phyloP scores from a whole-genome alignment of 345 rosid species.

The Melastoma malabathricum region DNA sequence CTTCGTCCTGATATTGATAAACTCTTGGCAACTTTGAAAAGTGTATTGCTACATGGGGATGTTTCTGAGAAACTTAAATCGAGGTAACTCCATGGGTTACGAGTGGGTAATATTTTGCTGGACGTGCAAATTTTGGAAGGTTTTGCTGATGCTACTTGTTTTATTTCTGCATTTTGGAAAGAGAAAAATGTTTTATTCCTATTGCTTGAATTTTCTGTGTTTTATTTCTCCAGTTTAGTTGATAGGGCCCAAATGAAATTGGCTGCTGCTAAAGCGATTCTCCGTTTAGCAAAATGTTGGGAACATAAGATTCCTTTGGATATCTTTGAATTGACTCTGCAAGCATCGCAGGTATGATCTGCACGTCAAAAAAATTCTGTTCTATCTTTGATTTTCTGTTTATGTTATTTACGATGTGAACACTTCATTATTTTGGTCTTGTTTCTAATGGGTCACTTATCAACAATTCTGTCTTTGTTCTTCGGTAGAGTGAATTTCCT shows the following conservation, averaged over 20 bases:
- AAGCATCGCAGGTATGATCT: slow-evolving; percentile 47
- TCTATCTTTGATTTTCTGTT: too few relatives aligned
- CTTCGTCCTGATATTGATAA: slow-evolving; percentile 72
- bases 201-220: slow-evolving; percentile 4
- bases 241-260: slow-evolving; percentile 87
- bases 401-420: too few relatives aligned
- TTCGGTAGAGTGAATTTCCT: slow-evolving; percentile 55
- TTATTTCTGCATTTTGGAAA: too few relatives aligned
- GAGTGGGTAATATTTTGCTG: background rate
- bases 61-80: slow-evolving; percentile 59
- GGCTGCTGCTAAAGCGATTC: slow-evolving; percentile 91
- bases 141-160: too few relatives aligned
- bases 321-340: slow-evolving; percentile 60
- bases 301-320: slow-evolving; percentile 79
- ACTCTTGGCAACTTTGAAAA: slow-evolving; percentile 54
- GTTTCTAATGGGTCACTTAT: background rate
- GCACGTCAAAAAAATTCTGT: too few relatives aligned
- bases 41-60: slow-evolving; percentile 64
- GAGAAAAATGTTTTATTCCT: slow-evolving; percentile 3
- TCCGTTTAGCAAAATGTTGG: slow-evolving; percentile 83
- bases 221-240: slow-evolving; percentile 44
- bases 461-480: slow-evolving; percentile 1
- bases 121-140: background rate
- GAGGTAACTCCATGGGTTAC: slow-evolving; percentile 29
- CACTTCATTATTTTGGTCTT: too few relatives aligned